Evolutionary conservation across 768 basidiomycete genomes (phyloP).

Genomic region (Mycena epipterygia): DNA sequence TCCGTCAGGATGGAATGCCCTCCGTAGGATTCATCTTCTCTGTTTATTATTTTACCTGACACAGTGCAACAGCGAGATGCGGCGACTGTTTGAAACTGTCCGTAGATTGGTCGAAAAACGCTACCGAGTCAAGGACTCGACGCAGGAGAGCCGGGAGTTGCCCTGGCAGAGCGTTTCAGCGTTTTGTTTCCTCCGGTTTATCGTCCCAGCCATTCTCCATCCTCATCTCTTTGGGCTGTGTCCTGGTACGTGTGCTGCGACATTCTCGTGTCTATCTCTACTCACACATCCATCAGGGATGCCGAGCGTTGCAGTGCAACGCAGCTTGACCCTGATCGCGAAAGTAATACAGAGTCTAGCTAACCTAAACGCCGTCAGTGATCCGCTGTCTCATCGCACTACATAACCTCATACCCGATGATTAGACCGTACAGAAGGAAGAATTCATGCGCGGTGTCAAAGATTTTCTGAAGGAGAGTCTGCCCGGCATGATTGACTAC

Average conservation of each 20-base stretch:
- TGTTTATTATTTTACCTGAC: constrained; percentile 17
- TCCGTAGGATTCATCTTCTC: constrained; percentile 59
- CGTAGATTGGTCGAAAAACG: constrained; percentile 80
- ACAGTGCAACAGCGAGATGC: constrained; percentile 71
- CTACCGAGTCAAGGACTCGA: constrained; percentile 60
- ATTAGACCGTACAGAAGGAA: constrained; percentile 78
- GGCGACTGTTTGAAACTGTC: constrained; percentile 76
- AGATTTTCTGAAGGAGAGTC: constrained; percentile 75
- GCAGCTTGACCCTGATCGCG: constrained; percentile 87
- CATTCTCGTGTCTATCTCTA: background rate
- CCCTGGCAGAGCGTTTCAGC: constrained; percentile 90
- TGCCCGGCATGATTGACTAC: constrained; percentile 84
- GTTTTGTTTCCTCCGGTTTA: constrained; percentile 90
- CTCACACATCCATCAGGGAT: constrained; percentile 61
- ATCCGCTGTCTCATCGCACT: background rate
- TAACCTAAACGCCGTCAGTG: constrained; percentile 80
- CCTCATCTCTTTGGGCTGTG: constrained; percentile 87
- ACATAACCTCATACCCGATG: background rate
- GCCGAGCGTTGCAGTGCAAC: constrained; percentile 75
- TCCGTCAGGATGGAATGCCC: constrained; percentile 81
- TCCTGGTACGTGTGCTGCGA: constrained; percentile 66
- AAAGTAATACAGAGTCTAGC: constrained; percentile 93
- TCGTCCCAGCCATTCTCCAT: constrained; percentile 91
- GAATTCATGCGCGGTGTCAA: constrained; percentile 86
- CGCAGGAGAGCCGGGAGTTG: constrained; percentile 65